Evolutionary conservation across 176 grass and related monocot genomes (phyloP), one percentile per base, ranked within the genome.

Genomic region (Carex pumila): DNA sequence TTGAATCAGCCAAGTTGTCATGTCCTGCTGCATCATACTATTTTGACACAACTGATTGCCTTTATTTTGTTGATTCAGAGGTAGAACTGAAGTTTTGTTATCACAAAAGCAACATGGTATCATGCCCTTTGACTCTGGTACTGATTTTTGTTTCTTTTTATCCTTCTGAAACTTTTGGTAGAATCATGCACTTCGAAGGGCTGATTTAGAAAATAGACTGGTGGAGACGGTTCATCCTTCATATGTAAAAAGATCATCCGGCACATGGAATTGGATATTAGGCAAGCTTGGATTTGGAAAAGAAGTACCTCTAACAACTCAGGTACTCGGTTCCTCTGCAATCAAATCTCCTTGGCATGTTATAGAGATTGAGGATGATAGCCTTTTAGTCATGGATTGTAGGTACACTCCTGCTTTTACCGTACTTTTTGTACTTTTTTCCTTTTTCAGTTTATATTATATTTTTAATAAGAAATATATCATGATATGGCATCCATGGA

Each of bases 21-120:
- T 88, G 69, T 18, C 95, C 95, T 85, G 88, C 91, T 86, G 91
- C 91, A 80, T 94, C 91, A 43, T 91, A 90, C 85, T 98, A 98
- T 87, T 41, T 84, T 87, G 56, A 87, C 32, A 22, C 59, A 81
- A 84, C 91, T 90, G 88, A 95, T 87, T 93, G 89, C 79, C 80
- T 98, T 76, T 98, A 91, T 87, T 88, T 98, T 91, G 88, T 93
- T 31, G 95, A 98, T 88, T 98, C 92, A 4, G 88, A 98, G 95
- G 95, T 98, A 91, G 67, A 71, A 84, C 53, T 84, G 6, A 15
- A 80, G 65, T 56, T 22, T 70, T 61, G 30, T 79, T 86, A 21
- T 65, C n/a, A 86, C 36, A 72, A 2, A 9, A 65, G 30, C 47
- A 65, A 41, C 62, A 85, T 62, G n/a, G 8, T 61, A 62, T 29